Percentiles rank a stretch among this genome's conserved stretches.
Conservation (phyloP, 1,284 basidiomycete species). For the Rhizoctonia solani region DNA sequence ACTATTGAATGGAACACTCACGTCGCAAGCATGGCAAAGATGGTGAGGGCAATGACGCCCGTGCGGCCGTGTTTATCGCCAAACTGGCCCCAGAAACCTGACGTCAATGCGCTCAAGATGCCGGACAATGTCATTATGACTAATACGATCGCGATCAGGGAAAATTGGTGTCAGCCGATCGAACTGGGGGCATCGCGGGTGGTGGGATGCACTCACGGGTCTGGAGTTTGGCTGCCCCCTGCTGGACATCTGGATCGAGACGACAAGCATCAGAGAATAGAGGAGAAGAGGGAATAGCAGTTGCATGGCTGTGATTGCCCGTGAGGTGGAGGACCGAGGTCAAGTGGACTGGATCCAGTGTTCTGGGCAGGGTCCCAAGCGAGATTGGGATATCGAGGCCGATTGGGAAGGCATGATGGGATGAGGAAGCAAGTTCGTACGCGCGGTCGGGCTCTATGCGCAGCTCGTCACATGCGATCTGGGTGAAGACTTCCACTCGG, state of each 20-base stretch:
- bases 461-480: slow-evolving; percentile 66
- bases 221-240: slow-evolving; percentile 68
- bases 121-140: slow-evolving; percentile 73
- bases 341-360: slow-evolving; percentile 9
- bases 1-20: slow-evolving; percentile 48
- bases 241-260: slow-evolving; percentile 65
- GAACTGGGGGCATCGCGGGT: neutral
- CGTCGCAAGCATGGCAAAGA: slow-evolving; percentile 76
- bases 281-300: slow-evolving; percentile 51
- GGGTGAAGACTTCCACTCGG: slow-evolving; percentile 75
- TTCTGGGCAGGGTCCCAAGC: neutral
- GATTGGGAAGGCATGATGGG: no score
- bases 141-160: neutral
- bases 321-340: neutral
- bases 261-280: slow-evolving; percentile 59
- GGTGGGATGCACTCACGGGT: slow-evolving; percentile 47
- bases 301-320: slow-evolving; percentile 37
- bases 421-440: no score
- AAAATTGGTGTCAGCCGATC: slow-evolving; percentile 8
- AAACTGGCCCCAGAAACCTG: slow-evolving; percentile 83
- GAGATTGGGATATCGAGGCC: slow-evolving; percentile 42
- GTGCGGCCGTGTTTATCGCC: slow-evolving; percentile 80
- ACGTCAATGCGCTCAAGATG: slow-evolving; percentile 75
- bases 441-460: slow-evolving; percentile 46
- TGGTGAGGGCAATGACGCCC: slow-evolving; percentile 69